Percentiles rank a stretch among this genome's conserved stretches.
phyloP scores from a whole-genome alignment of 805 yeast genomes.

The Saccharomycodes ludwigii region DNA sequence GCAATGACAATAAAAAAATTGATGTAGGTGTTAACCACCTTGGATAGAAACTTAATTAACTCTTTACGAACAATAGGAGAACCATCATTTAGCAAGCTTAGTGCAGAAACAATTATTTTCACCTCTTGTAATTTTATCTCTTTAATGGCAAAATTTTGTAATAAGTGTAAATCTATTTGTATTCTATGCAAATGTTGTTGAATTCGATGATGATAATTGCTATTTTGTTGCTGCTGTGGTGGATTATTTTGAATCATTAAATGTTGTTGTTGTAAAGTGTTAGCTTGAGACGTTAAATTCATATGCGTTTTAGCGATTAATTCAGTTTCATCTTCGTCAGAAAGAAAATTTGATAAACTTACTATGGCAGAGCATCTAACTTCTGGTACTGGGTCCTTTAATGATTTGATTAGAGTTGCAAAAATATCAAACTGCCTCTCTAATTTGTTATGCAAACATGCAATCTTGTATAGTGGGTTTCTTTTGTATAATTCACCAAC shows the following conservation, averaged over 20 bases:
- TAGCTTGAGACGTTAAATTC: slow-evolving; percentile 20
- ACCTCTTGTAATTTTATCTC: slow-evolving; percentile 58
- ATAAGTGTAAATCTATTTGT: slow-evolving; percentile 16
- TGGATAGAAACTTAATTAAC: slow-evolving; percentile 62
- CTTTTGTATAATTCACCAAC: slow-evolving; percentile 66
- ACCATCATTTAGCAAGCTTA: slow-evolving; percentile 71
- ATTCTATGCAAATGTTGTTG: slow-evolving; percentile 21
- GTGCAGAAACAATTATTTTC: slow-evolving; percentile 52
- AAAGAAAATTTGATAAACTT: slow-evolving; percentile 58
- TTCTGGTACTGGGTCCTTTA: slow-evolving; percentile 89
- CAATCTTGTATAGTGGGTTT: slow-evolving; percentile 63
- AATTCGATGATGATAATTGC: slow-evolving; percentile 18
- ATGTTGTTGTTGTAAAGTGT: slow-evolving; percentile 18
- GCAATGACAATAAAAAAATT: slow-evolving; percentile 79
- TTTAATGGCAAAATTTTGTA: slow-evolving; percentile 21
- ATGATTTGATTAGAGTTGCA: slow-evolving; percentile 32
- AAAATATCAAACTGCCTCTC: slow-evolving; percentile 23
- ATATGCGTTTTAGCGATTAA: slow-evolving; percentile 19
- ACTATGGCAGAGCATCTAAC: slow-evolving; percentile 75
- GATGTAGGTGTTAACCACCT: slow-evolving; percentile 55
- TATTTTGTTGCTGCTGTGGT: slow-evolving; percentile 16
- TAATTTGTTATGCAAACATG: slow-evolving; percentile 50
- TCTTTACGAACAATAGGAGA: slow-evolving; percentile 84
- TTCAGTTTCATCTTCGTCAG: slow-evolving; percentile 31
- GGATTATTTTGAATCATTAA: slow-evolving; percentile 20